Evolutionary conservation across 345 rosid genomes (phyloP).

Genomic region (Brassica cretica): DNA sequence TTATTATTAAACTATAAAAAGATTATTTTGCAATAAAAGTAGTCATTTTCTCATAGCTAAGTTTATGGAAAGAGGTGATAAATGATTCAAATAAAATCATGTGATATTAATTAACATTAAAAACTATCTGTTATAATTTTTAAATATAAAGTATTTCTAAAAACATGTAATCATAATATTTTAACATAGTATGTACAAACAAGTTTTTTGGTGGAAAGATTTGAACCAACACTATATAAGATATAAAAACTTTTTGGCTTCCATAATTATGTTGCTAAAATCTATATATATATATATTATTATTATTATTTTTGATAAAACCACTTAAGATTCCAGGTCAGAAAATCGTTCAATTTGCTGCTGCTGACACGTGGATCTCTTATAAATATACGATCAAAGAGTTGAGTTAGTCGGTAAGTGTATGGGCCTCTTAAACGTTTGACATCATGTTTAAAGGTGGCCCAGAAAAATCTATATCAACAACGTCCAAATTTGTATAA

Average conservation of each 20-base stretch:
- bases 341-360: too few species aligned
- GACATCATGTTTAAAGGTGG: too few species aligned
- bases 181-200: neutral
- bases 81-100: neutral
- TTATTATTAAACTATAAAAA: neutral
- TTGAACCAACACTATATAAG: neutral
- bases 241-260: neutral
- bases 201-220: neutral
- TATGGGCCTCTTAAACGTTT: too few species aligned
- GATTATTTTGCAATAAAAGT: neutral
- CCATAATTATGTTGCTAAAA: conserved; percentile 8
- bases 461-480: too few species aligned
- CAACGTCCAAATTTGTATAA: too few species aligned
- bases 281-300: too few species aligned
- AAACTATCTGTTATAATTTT: neutral
- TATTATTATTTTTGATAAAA: too few species aligned
- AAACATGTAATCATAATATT: neutral
- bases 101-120: too few species aligned
- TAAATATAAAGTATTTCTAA: neutral
- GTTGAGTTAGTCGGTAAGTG: too few species aligned
- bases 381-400: too few species aligned
- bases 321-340: too few species aligned
- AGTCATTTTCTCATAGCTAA: neutral
- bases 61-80: neutral
- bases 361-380: too few species aligned